Evolutionary conservation across 202 grass and related monocot genomes (phyloP), one percentile per base, ranked within the genome.

Genomic region (Panicum virgatum): DNA sequence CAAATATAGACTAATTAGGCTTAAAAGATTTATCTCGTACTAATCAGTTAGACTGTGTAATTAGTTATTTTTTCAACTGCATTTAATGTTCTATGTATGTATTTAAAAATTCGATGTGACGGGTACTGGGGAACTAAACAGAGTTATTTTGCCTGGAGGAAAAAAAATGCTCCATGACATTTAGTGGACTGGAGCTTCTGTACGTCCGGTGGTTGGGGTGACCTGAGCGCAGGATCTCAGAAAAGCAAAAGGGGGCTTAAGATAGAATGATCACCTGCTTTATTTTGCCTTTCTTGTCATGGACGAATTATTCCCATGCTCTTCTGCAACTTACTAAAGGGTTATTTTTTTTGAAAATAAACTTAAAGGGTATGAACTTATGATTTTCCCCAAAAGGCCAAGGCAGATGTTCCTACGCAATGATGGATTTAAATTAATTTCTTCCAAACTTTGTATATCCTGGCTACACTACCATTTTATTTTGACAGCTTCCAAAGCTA

Each of bases 251-350:
- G 18, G 22, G 43, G 27, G 4, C 50, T 38, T 47, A 25, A 80
- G 62, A 56, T 52, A 58, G 44, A 42, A 63, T 69, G 34, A 72
- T 39, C 69, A 12, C 46, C 37, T 19, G 14, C 20, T 65, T 79
- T n/a, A n/a, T 64, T 73, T 65, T 66, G 51, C 37, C 25, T 72
- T 66, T 57, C 47, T 45, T 44, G 34, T 37, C 57, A 79, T 64
- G 58, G 10, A 53, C 23, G 75, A 79, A 85, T 79, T 73, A 73
- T 85, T 73, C 30, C 30, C 45, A 43, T 18, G 51, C 25, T 62
- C 43, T 54, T 37, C 37, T 80, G 58, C 67, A 68, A 67, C 10
- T 14, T 63, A n/a, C n/a, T n/a, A 52, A 79, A 62, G 25, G 12
- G 20, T 7, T 22, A 68, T 26, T n/a, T n/a, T n/a, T n/a, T n/a